Base-by-base conservation (phyloP, 2,329 filamentous ascomycete species). In the Clarireedia hainanense region DNA sequence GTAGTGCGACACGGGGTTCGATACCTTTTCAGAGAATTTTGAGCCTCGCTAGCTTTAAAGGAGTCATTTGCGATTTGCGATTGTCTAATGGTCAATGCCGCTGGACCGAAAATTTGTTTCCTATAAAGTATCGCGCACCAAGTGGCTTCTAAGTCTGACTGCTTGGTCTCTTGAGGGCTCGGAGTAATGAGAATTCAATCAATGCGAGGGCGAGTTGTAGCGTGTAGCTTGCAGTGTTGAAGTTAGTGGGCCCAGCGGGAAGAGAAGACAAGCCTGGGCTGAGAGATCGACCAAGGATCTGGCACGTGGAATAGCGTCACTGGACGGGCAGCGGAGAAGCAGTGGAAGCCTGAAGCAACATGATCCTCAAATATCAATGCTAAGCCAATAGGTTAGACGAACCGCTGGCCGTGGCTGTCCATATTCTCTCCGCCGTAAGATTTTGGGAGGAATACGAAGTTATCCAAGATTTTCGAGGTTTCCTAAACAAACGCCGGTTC, bases 321-420 rank as follows among this genome's bases (percentile, higher is more conserved):
- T 15, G 23, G 43, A 24, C 20, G n/a, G 5, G 43, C 43, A 27
- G 9, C 26, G 24, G 6, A 14, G 17, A 14, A 20, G 43, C 23
- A 47, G 27, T 26, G 14, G 10, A 47, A 26, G 23, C 20, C 43
- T 47, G 37, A 5, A 17, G 20, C 26, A 40, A 52, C 50, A 43
- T 52, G 39, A 20, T n/a, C 4, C 14, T 23, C 10, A 37, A 52
- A 24, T 10, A 27, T 27, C 30, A 36, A 50, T 37, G 14, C 26
- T 45, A 45, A 50, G 52, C 52, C 37, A 37, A 55, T 50, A 50
- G 43, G 37, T 40, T 50, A 50, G 37, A 45, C 52, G 47, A 55
- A 42, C 47, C 47, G 52, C 52, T 55, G 20, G 24, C 26, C n/a
- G 34, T 48, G 43, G 51, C 34, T 40, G 24, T 27, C 50, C 15